Conservation (phyloP, 1,139 yeast species). For the Diutina neorugosa region DNA sequence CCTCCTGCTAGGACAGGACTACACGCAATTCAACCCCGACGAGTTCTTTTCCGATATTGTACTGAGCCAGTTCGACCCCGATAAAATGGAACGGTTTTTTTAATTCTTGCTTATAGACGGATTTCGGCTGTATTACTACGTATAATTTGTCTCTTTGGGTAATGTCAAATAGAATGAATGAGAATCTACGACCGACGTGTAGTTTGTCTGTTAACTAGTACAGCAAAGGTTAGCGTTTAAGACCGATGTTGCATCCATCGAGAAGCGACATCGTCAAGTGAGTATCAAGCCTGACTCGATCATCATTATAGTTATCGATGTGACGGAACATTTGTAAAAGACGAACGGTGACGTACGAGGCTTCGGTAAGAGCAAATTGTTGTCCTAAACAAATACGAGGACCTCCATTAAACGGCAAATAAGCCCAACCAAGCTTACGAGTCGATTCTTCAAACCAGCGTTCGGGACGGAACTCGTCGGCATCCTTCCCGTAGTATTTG, state of each 20-base stretch:
- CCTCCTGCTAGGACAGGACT: not conserved
- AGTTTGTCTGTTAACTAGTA: no score
- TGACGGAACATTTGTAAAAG: slow-evolving; percentile 15
- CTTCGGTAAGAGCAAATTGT: slow-evolving; percentile 46
- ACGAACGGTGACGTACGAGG: slow-evolving; percentile 32
- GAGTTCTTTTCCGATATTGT: slow-evolving; percentile 1
- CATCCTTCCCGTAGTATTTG: slow-evolving; percentile 34
- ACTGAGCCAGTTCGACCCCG: not conserved
- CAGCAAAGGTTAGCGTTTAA: not conserved
- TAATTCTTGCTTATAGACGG: not conserved
- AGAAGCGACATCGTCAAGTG: not conserved
- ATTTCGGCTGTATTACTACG: not conserved
- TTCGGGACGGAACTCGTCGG: slow-evolving; percentile 36
- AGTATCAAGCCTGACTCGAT: not conserved
- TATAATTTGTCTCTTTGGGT: not conserved
- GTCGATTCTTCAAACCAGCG: slow-evolving; percentile 41
- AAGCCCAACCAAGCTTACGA: slow-evolving; percentile 36
- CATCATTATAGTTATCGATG: slow-evolving; percentile 10
- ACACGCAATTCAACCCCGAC: not conserved
- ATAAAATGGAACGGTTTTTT: not conserved
- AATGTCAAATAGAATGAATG: not conserved
- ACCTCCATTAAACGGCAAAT: slow-evolving; percentile 44
- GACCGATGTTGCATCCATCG: not conserved
- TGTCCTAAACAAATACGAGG: slow-evolving; percentile 44
- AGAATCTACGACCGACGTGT: no score